These are phyloP conservation scores for Colletotrichum godetiae DNA, from an alignment of 2,329 filamentous ascomycete genomes.

Conservation along the genomic window DNA sequence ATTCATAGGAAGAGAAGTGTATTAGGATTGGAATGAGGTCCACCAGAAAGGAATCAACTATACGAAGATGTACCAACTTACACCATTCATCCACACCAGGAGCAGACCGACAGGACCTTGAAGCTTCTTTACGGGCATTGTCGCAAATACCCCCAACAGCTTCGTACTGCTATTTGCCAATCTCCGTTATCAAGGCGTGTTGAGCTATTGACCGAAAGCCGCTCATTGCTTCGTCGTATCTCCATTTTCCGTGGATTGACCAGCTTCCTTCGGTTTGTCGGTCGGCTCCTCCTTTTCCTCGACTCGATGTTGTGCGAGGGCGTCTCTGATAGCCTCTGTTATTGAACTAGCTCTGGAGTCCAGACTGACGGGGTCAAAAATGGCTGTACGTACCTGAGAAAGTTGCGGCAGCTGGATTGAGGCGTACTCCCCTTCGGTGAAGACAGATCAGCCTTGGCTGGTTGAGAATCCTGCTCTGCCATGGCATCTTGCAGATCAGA, in stretches of 20 bases:
- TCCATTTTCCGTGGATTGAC: not conserved
- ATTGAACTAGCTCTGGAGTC: not conserved
- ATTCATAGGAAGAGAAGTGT: not conserved
- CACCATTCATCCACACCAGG: not conserved
- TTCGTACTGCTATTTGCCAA: not conserved
- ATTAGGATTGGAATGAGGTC: conserved; percentile 2
- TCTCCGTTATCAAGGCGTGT: not conserved
- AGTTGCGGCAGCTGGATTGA: not conserved
- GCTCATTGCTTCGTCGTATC: not conserved
- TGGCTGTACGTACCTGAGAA: not conserved
- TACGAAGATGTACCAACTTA: not conserved
- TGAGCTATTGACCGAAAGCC: not conserved
- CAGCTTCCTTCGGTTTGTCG: not conserved
- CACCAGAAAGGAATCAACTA: not conserved
- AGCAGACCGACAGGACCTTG: not conserved
- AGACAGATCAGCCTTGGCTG: not conserved
- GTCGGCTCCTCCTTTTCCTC: not conserved
- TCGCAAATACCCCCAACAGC: not conserved
- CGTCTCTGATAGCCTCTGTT: not conserved
- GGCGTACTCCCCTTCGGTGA: not conserved
- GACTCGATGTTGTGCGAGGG: not conserved
- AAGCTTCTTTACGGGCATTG: not conserved
- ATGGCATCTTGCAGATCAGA: not conserved
- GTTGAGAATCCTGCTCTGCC: not conserved
- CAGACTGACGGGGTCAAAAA: too few species aligned